phyloP scores from a whole-genome alignment of 2,329 filamentous ascomycete species.

The Cryphonectria japonica region DNA sequence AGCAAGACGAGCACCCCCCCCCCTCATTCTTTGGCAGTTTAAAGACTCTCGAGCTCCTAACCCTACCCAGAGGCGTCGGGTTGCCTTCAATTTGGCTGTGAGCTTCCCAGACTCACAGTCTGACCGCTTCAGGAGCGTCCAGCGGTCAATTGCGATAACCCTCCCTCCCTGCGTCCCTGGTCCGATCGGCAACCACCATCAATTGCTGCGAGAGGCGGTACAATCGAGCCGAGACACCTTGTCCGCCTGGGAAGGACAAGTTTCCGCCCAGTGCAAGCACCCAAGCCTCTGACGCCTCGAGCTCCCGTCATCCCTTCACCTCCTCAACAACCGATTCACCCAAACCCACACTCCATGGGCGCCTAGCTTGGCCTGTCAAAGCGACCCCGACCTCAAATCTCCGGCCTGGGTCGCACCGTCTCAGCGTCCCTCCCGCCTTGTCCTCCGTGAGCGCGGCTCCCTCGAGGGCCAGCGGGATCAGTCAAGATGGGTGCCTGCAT shows the following conservation, averaged over 20 bases:
- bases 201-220: slow-evolving; percentile 16
- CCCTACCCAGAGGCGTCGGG: slow-evolving; percentile 9
- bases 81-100: slow-evolving; percentile 13
- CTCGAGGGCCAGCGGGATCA: slow-evolving; percentile 23
- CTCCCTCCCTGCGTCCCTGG: slow-evolving; percentile 5
- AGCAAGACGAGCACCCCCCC: slow-evolving; percentile 15
- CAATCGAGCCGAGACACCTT: slow-evolving; percentile 15
- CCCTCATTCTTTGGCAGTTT: slow-evolving; percentile 8
- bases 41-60: slow-evolving; percentile 2
- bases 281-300: slow-evolving; percentile 5
- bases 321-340: neutral
- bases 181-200: slow-evolving; percentile 11
- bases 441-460: slow-evolving; percentile 29
- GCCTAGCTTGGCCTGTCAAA: slow-evolving; percentile 20
- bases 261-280: slow-evolving; percentile 6
- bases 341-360: slow-evolving; percentile 24
- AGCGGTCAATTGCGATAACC: slow-evolving; percentile 10
- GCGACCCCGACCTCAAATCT: slow-evolving; percentile 17
- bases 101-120: slow-evolving; percentile 22
- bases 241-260: neutral
- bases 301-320: neutral
- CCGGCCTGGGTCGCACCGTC: slow-evolving; percentile 19
- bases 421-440: slow-evolving; percentile 14
- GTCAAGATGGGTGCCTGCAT: slow-evolving; percentile 87
- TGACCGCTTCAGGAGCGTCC: slow-evolving; percentile 9